These are phyloP conservation scores for Ogataea nakhonphanomensis DNA, from an alignment of 805 yeast species.

Conservation along the genomic window DNA sequence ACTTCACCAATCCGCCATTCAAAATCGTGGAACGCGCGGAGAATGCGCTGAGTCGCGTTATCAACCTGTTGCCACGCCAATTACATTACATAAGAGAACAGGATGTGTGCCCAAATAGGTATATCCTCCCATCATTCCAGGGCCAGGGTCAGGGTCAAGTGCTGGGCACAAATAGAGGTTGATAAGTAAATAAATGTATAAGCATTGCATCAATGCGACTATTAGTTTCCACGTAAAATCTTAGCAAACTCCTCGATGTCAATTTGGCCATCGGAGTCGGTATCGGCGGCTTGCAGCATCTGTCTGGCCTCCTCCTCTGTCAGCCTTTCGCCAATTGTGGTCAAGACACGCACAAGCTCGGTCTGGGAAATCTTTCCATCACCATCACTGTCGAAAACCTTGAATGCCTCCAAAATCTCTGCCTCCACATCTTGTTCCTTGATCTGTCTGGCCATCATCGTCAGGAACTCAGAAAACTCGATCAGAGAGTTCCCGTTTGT, in stretches of 20 bases:
- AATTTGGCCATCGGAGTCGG: conserved; percentile 95
- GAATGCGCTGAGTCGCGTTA: conserved; percentile 44
- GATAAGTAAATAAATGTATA: conserved; percentile 6
- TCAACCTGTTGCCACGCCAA: conserved; percentile 48
- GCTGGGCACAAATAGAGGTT: conserved; percentile 19
- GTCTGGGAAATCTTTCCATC: conserved; percentile 97
- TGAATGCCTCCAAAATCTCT: conserved; percentile 95
- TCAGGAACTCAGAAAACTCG: conserved; percentile 77
- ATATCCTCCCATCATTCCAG: conserved; percentile 25
- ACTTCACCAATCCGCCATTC: conserved; percentile 63
- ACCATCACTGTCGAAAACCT: conserved; percentile 94
- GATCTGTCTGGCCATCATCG: conserved; percentile 89
- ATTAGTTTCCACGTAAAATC: conserved; percentile 70
- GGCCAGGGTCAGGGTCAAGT: conserved; percentile 31
- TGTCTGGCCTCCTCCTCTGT: conserved; percentile 96
- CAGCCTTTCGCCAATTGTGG: conserved; percentile 95
- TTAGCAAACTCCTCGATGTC: conserved; percentile 96
- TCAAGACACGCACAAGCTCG: conserved; percentile 93
- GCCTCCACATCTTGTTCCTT: conserved; percentile 97
- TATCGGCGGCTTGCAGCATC: conserved; percentile 94
- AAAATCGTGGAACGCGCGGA: conserved; percentile 65
- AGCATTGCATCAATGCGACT: conserved; percentile 1
- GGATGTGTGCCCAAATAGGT: conserved; percentile 41
- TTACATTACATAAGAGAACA: conserved; percentile 59
- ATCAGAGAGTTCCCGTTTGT: conserved; percentile 89